phyloP scores from a whole-genome alignment of 257 asterid genomes.

The Scutellaria baicalensis region DNA sequence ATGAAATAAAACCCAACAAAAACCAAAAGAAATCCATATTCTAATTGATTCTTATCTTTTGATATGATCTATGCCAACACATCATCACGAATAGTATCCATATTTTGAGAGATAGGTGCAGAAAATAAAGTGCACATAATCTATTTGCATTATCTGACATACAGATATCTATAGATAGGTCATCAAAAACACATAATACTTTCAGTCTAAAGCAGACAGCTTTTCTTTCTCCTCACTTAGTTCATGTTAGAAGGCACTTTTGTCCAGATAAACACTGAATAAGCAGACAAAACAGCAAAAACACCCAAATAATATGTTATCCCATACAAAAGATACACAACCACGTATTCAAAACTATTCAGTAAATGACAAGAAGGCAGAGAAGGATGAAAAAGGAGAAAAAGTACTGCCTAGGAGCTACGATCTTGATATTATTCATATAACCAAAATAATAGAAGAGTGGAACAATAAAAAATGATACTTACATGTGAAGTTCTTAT shows the following conservation, averaged over 20 bases:
- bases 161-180: neutral
- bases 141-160: neutral
- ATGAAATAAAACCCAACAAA: neutral
- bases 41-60: neutral
- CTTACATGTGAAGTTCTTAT: conserved; percentile 87
- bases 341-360: neutral
- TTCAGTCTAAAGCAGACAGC: neutral
- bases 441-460: neutral
- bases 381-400: neutral
- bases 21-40: neutral
- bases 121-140: neutral
- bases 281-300: neutral
- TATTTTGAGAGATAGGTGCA: neutral
- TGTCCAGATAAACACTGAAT: neutral
- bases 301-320: neutral
- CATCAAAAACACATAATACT: neutral
- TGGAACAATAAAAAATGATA: conserved; percentile 4
- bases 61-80: neutral
- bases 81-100: neutral
- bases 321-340: neutral
- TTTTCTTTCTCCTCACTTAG: neutral
- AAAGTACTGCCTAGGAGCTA: neutral
- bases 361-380: conserved; percentile 2
- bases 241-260: neutral
- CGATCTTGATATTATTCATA: neutral